Evolutionary conservation across 1,284 basidiomycete genomes (phyloP).

Genomic region (Fomitiporia mediterranea): DNA sequence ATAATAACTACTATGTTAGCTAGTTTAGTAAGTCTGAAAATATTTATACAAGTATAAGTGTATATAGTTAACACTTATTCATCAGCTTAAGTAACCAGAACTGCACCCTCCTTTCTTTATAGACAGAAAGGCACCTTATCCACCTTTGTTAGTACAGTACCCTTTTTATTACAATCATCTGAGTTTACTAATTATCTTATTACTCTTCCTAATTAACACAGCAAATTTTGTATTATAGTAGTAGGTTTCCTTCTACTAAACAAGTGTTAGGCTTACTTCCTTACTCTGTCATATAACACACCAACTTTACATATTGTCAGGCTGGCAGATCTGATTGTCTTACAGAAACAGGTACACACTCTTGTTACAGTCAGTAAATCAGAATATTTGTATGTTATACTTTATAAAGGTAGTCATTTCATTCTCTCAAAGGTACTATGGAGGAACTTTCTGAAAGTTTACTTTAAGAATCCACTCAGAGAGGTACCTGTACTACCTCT

Average conservation of each 20-base stretch:
- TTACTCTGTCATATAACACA: constrained; percentile 54
- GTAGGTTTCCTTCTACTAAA: constrained; percentile 61
- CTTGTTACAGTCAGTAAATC: constrained; percentile 51
- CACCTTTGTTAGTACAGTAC: constrained; percentile 62
- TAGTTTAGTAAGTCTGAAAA: constrained; percentile 52
- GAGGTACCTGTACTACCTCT: neutral
- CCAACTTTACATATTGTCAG: constrained; percentile 82
- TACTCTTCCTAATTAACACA: too few species aligned
- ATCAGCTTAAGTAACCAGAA: constrained; percentile 47
- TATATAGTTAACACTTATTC: neutral
- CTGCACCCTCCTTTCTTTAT: constrained; percentile 62
- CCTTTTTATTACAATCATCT: constrained; percentile 14
- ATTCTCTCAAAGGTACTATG: constrained; percentile 71
- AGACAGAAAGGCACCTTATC: constrained; percentile 59
- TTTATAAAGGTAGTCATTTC: constrained; percentile 81
- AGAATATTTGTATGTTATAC: constrained; percentile 53
- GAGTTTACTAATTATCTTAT: constrained; percentile 8
- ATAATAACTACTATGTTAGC: constrained; percentile 71
- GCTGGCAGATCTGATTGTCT: constrained; percentile 74
- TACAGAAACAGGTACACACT: constrained; percentile 60
- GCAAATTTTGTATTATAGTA: constrained; percentile 64
- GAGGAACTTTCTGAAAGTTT: constrained; percentile 63
- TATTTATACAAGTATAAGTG: neutral
- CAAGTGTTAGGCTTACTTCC: constrained; percentile 48
- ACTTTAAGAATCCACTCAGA: constrained; percentile 37